Percentiles rank a stretch among this genome's conserved stretches.
Evolutionary conservation across 805 yeast species (phyloP).

Genomic region (Pichia phayaonensis): DNA sequence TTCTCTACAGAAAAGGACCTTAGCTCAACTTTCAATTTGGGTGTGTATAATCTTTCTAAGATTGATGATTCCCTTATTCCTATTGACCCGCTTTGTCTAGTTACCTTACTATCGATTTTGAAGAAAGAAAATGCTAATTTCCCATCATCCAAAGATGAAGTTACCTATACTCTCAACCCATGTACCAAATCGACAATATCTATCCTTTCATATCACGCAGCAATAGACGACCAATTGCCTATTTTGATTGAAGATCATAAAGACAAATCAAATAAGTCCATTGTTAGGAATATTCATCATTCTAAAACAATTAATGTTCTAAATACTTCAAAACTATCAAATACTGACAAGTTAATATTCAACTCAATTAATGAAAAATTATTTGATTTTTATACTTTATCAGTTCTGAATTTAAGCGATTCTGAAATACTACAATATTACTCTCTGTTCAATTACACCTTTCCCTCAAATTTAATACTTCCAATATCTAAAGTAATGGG

Average conservation of each 20-base stretch:
- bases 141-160: neutral
- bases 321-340: slow-evolving; percentile 26
- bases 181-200: slow-evolving; percentile 24
- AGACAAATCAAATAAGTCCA: slow-evolving; percentile 23
- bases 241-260: slow-evolving; percentile 44
- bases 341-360: slow-evolving; percentile 30
- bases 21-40: slow-evolving; percentile 36
- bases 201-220: slow-evolving; percentile 40
- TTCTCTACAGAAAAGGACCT: neutral
- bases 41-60: slow-evolving; percentile 39
- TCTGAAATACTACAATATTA: slow-evolving; percentile 8
- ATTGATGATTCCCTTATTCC: neutral
- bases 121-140: neutral
- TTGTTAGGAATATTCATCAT: slow-evolving; percentile 31
- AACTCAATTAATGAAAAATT: slow-evolving; percentile 39
- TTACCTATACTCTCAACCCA: neutral
- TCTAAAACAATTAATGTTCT: slow-evolving; percentile 31
- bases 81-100: neutral
- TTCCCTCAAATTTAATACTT: neutral
- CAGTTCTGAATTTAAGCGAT: slow-evolving; percentile 2
- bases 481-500: neutral
- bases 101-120: neutral
- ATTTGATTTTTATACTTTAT: slow-evolving; percentile 38
- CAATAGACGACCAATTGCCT: slow-evolving; percentile 46
- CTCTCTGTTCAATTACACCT: neutral